These are phyloP conservation scores for Macadamia integrifolia DNA, from an alignment of 164 flowering plant genomes.

Conservation along the genomic window DNA sequence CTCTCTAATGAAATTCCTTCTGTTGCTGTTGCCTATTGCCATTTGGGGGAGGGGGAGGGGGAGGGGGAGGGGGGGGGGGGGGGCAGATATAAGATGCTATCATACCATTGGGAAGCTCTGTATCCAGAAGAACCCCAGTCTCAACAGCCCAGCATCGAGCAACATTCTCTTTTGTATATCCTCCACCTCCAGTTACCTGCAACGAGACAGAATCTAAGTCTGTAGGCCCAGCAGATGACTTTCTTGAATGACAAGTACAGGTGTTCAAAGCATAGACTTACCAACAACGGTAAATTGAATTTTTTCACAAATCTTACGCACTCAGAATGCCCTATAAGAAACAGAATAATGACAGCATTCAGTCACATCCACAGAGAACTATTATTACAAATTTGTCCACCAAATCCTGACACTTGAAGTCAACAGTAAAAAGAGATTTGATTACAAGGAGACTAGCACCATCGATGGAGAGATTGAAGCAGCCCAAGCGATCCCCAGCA, in stretches of 20 bases:
- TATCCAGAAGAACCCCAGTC: slow-evolving; percentile 87
- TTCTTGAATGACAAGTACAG: not conserved
- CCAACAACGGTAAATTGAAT: slow-evolving; percentile 90
- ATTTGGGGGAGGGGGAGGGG: too few species aligned
- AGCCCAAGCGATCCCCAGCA: slow-evolving; percentile 96
- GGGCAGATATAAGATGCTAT: not conserved
- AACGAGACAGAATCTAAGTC: not conserved
- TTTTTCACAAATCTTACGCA: slow-evolving; percentile 94
- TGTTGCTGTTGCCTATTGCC: too few species aligned
- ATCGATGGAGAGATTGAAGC: slow-evolving; percentile 98
- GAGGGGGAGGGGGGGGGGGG: too few species aligned
- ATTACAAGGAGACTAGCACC: slow-evolving; percentile 66
- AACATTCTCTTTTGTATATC: slow-evolving; percentile 96
- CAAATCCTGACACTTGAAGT: not conserved
- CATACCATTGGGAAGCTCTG: slow-evolving; percentile 88
- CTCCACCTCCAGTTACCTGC: slow-evolving; percentile 99
- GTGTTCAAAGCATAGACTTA: slow-evolving; percentile 23
- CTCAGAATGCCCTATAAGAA: slow-evolving; percentile 81
- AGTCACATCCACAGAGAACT: not conserved
- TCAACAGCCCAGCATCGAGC: slow-evolving; percentile 99
- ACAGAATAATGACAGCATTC: slow-evolving; percentile 3
- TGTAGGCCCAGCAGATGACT: not conserved
- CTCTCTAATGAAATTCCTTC: too few species aligned
- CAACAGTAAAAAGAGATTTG: slow-evolving; percentile 8
- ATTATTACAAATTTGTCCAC: not conserved